These are phyloP conservation scores for Piper longum DNA, from an alignment of 164 flowering plant genomes.

Conservation along the genomic window DNA sequence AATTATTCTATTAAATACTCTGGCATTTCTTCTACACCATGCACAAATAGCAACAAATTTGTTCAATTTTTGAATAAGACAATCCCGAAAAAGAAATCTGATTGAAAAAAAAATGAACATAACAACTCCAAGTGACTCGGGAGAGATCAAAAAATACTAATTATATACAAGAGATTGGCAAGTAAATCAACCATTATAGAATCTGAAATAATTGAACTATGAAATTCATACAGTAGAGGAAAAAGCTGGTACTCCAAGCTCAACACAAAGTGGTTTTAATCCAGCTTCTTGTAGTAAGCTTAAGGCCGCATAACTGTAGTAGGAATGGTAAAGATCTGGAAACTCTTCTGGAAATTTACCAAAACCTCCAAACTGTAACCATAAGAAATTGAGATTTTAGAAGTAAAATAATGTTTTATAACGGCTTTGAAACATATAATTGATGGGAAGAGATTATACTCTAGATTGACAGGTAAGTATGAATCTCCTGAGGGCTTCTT, in stretches of 20 bases:
- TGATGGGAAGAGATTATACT: conserved; percentile 24
- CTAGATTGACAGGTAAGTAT: conserved; percentile 61
- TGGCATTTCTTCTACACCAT: too few species aligned
- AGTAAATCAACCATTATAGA: too few species aligned
- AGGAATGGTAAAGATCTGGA: conserved; percentile 88
- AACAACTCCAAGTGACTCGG: too few species aligned
- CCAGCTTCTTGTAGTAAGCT: conserved; percentile 73
- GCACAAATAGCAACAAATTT: too few species aligned
- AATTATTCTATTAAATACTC: too few species aligned
- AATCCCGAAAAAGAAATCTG: too few species aligned
- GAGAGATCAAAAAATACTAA: too few species aligned
- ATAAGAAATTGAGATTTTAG: neutral
- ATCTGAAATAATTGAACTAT: too few species aligned
- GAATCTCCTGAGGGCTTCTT: conserved; percentile 41
- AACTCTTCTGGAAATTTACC: conserved; percentile 58
- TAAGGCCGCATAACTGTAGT: conserved; percentile 71
- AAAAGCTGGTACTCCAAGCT: conserved; percentile 50
- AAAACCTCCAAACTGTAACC: conserved; percentile 79
- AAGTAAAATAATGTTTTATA: too few species aligned
- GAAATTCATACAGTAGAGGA: conserved; percentile 14
- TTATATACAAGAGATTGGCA: too few species aligned
- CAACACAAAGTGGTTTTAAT: conserved; percentile 37
- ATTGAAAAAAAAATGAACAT: too few species aligned
- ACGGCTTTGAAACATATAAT: conserved; percentile 2
- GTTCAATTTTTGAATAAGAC: too few species aligned